These are phyloP conservation scores for Platismatia glauca DNA, from an alignment of 495 filamentous ascomycete genomes.

Conservation along the genomic window DNA sequence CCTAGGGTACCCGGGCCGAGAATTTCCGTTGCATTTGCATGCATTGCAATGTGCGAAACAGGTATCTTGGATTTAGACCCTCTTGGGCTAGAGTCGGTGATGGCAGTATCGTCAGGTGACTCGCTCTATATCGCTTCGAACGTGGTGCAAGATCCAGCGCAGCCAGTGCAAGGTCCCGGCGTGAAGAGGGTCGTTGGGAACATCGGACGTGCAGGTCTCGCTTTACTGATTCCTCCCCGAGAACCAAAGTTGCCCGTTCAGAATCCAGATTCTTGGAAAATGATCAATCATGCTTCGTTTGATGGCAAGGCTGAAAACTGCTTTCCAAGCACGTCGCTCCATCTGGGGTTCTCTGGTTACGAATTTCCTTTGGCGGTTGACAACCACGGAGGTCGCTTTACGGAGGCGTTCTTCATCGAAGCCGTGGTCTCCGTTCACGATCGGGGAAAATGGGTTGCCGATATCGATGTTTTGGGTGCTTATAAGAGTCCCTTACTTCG, in stretches of 20 bases:
- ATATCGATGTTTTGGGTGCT: constrained; percentile 32
- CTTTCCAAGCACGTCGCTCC: constrained; percentile 32
- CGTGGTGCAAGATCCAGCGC: not conserved
- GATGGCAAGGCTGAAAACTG: constrained; percentile 27
- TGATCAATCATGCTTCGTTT: constrained; percentile 27
- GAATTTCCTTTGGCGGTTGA: constrained; percentile 23
- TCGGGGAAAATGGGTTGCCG: constrained; percentile 31
- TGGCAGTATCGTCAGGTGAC: constrained; percentile 30
- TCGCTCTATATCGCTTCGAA: constrained; percentile 25
- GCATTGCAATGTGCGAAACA: constrained; percentile 16
- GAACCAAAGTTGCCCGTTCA: constrained; percentile 17
- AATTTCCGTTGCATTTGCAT: too few species aligned
- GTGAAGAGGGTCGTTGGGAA: constrained; percentile 31
- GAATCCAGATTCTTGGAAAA: constrained; percentile 17
- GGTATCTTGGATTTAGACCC: constrained; percentile 6
- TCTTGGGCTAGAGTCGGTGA: not conserved
- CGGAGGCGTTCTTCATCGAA: constrained; percentile 28
- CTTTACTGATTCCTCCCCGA: constrained; percentile 27
- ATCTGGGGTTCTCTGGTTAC: constrained; percentile 34
- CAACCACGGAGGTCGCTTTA: constrained; percentile 21
- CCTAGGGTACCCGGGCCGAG: too few species aligned
- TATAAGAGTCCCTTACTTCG: too few species aligned
- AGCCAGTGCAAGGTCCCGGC: too few species aligned
- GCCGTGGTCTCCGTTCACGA: constrained; percentile 30
- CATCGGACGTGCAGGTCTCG: constrained; percentile 29